phyloP scores from a whole-genome alignment of 352 stramenopile genomes.

The Phytophthora lateralis region DNA sequence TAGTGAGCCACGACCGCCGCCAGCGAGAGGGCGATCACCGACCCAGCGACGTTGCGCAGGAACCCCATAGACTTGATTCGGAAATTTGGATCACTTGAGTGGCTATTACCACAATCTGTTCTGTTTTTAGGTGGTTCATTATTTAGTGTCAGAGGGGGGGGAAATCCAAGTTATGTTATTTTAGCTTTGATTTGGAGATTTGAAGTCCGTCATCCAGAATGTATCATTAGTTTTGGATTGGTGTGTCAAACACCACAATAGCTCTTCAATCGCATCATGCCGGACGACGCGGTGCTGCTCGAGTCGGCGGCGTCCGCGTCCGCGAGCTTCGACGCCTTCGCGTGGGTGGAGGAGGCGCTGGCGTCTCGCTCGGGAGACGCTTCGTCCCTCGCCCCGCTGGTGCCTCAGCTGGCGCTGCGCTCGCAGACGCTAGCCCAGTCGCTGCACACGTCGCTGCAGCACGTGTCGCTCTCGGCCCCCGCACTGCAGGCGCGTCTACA shows the following conservation, averaged over 20 bases:
- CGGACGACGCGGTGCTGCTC: constrained; percentile 31
- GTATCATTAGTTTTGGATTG: too few species aligned
- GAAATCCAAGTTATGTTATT: too few species aligned
- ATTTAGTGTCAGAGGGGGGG: background rate
- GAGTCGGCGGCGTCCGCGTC: constrained; percentile 53
- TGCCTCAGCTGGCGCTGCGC: constrained; percentile 65
- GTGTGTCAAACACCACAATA: background rate
- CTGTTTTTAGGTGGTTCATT: too few species aligned
- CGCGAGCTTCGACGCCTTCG: constrained; percentile 67
- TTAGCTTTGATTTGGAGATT: too few species aligned
- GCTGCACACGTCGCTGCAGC: constrained; percentile 65
- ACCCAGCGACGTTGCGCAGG: constrained; percentile 45
- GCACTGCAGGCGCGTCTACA: constrained; percentile 63
- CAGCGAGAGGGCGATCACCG: constrained; percentile 44
- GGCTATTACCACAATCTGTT: too few species aligned
- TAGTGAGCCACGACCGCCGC: constrained; percentile 38
- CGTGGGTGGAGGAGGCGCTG: constrained; percentile 73
- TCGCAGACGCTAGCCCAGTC: constrained; percentile 62
- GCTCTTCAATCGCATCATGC: constrained; percentile 12
- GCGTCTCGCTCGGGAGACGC: constrained; percentile 37
- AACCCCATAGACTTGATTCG: constrained; percentile 37
- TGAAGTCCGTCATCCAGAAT: too few species aligned
- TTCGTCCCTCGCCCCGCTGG: constrained; percentile 41
- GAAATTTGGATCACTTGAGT: background rate
- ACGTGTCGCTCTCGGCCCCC: constrained; percentile 53